Evolutionary conservation across 768 basidiomycete genomes (phyloP).

Genomic region (Daedaleopsis nitida): DNA sequence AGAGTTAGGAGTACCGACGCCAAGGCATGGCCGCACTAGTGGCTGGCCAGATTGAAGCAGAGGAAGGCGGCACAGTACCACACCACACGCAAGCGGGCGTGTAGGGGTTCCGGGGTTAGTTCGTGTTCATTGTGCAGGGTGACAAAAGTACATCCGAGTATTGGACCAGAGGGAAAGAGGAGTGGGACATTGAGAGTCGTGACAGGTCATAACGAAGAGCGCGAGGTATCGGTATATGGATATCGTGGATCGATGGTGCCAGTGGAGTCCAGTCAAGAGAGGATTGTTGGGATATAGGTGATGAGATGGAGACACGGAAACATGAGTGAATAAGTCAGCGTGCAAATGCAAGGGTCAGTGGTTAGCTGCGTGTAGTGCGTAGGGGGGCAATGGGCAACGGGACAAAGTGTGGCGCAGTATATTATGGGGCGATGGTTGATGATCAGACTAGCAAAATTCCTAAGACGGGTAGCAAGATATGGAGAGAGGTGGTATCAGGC

Average conservation of each 20-base stretch:
- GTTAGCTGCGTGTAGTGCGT: no score
- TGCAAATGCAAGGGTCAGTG: neutral
- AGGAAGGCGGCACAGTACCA: neutral
- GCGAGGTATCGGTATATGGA: constrained; percentile 7
- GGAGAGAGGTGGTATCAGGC: neutral
- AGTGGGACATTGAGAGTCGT: constrained; percentile 9
- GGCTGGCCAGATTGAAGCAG: neutral
- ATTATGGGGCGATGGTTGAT: neutral
- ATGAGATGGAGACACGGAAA: neutral
- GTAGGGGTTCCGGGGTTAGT: neutral
- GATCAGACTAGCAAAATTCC: neutral
- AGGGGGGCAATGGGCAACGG: neutral
- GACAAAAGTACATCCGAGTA: neutral
- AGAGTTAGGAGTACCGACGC: neutral
- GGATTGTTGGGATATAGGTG: neutral
- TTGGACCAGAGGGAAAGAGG: neutral
- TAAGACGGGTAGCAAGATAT: neutral
- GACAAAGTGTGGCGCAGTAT: neutral
- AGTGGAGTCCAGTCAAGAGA: neutral
- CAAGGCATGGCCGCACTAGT: neutral
- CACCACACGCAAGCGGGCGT: neutral
- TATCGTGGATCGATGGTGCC: no score
- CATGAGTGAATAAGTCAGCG: constrained; percentile 16
- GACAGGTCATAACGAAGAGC: constrained; percentile 13
- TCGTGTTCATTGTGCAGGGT: neutral